phyloP scores from a whole-genome alignment of 345 rosid genomes.

The Brassica cretica region DNA sequence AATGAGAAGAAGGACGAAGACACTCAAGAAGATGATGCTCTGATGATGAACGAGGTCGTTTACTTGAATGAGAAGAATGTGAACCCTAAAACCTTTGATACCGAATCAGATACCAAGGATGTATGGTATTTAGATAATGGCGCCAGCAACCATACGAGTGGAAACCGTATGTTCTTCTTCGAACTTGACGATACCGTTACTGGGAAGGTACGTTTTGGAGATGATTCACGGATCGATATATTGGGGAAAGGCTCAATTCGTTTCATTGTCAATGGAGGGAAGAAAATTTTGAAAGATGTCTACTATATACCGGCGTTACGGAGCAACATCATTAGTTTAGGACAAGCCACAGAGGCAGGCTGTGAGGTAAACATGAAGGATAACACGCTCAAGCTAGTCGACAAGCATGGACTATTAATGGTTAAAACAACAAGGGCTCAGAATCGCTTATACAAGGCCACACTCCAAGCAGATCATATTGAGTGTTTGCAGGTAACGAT shows the following conservation, averaged over 20 bases:
- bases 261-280: background rate
- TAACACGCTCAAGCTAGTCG: background rate
- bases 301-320: background rate
- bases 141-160: background rate
- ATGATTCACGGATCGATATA: background rate
- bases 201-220: background rate
- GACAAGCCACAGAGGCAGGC: background rate
- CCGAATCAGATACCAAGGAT: background rate
- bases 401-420: background rate
- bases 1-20: no score
- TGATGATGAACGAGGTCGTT: no score
- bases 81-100: background rate
- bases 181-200: background rate
- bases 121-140: background rate
- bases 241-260: background rate
- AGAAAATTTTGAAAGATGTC: background rate
- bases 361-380: background rate
- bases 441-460: background rate
- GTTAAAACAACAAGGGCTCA: background rate
- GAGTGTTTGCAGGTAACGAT: background rate
- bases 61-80: no score
- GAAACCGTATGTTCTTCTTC: background rate
- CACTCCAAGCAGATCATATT: background rate
- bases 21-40: no score
- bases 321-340: no score